Conservation (phyloP, 768 basidiomycete genomes). For the Dacryopinax spathularia region DNA sequence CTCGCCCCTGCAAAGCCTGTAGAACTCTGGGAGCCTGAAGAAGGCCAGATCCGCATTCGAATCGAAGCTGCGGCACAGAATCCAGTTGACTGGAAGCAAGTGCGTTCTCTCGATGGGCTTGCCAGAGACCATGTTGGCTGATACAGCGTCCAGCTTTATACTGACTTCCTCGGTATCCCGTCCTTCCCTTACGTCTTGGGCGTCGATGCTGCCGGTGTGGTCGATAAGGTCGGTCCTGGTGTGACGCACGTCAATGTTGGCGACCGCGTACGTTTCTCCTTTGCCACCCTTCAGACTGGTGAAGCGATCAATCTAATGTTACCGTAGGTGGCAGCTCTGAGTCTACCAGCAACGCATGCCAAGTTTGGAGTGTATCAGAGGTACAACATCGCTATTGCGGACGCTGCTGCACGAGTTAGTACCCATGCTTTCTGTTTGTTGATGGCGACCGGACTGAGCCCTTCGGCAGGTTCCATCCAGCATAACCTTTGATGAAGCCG, state of each 20-base stretch:
- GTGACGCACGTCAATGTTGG: slow-evolving; percentile 10
- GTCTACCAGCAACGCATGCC: not conserved
- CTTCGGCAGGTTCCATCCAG: slow-evolving; percentile 31
- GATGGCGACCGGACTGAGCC: not conserved
- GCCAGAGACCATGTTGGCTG: not conserved
- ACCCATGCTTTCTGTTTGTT: not conserved
- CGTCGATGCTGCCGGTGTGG: slow-evolving; percentile 9
- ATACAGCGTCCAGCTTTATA: not conserved
- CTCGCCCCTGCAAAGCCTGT: slow-evolving; percentile 3
- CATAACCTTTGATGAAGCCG: slow-evolving; percentile 35
- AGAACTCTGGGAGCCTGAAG: slow-evolving; percentile 8
- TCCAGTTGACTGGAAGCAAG: slow-evolving; percentile 12
- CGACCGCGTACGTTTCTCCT: slow-evolving; percentile 15
- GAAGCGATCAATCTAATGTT: too few species aligned
- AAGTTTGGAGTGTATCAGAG: not conserved
- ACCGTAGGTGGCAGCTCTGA: slow-evolving; percentile 21
- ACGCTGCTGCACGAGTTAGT: not conserved
- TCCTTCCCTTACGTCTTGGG: slow-evolving; percentile 18
- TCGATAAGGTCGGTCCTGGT: slow-evolving; percentile 8
- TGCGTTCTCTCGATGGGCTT: not conserved
- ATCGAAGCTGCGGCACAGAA: slow-evolving; percentile 12
- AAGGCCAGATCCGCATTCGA: slow-evolving; percentile 6
- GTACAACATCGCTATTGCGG: not conserved
- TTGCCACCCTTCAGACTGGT: slow-evolving; percentile 16
- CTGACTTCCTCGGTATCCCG: not conserved